phyloP scores from a whole-genome alignment of 2,329 filamentous ascomycete species.

The Xylariaceae sp. region DNA sequence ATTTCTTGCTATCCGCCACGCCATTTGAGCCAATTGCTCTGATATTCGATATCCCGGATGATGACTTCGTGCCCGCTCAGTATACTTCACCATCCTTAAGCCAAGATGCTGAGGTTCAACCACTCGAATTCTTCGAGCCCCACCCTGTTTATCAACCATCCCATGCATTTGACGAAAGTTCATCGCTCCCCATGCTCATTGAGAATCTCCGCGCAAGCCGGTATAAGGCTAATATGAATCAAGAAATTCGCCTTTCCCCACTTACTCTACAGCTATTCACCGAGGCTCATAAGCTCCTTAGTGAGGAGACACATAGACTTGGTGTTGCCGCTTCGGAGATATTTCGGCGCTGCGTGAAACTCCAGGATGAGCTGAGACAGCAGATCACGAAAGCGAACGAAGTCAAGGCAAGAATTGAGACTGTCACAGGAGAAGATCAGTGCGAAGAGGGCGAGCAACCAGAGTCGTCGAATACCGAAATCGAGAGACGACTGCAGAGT shows the following conservation, averaged over 20 bases:
- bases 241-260: constrained; percentile 66
- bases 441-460: constrained; percentile 46
- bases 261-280: constrained; percentile 68
- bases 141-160: constrained; percentile 63
- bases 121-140: constrained; percentile 55
- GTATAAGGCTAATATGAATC: constrained; percentile 58
- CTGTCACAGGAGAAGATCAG: constrained; percentile 57
- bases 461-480: constrained; percentile 52
- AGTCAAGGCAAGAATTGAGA: constrained; percentile 62
- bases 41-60: constrained; percentile 57
- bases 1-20: constrained; percentile 58
- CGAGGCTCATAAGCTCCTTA: constrained; percentile 66
- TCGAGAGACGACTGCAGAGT: constrained; percentile 51
- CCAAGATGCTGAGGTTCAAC: constrained; percentile 43
- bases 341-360: constrained; percentile 64
- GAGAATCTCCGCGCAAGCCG: constrained; percentile 55
- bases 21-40: constrained; percentile 54
- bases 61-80: constrained; percentile 42
- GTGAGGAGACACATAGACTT: constrained; percentile 63
- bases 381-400: constrained; percentile 65
- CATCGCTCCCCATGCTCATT: constrained; percentile 53
- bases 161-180: constrained; percentile 54
- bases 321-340: constrained; percentile 68
- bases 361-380: constrained; percentile 63
- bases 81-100: constrained; percentile 43